Evolutionary conservation across 352 stramenopile genomes (phyloP).

Genomic region (Lagenidium sp.): DNA sequence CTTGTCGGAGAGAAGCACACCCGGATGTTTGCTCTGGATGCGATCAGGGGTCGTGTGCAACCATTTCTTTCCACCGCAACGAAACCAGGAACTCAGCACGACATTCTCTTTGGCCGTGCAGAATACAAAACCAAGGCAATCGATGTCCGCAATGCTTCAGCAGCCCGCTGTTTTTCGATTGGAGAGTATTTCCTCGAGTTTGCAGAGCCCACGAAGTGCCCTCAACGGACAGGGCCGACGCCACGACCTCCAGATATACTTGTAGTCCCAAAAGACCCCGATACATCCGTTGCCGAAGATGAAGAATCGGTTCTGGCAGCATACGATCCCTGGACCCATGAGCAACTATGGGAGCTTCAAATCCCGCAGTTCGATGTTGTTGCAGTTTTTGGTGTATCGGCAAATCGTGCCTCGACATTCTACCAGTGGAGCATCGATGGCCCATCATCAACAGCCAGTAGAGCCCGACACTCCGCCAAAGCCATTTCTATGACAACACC

Average conservation of each 20-base stretch:
- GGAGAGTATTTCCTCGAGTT: slow-evolving; percentile 83
- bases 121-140: slow-evolving; percentile 66
- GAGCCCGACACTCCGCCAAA: background rate
- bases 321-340: slow-evolving; percentile 60
- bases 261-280: slow-evolving; percentile 46
- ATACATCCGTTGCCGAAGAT: slow-evolving; percentile 27
- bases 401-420: slow-evolving; percentile 38
- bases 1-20: slow-evolving; percentile 70
- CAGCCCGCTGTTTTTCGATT: slow-evolving; percentile 66
- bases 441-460: slow-evolving; percentile 28
- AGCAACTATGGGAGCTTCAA: slow-evolving; percentile 69
- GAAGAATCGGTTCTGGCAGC: slow-evolving; percentile 61
- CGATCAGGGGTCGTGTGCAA: slow-evolving; percentile 43
- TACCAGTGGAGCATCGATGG: slow-evolving; percentile 68
- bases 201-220: slow-evolving; percentile 27
- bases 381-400: slow-evolving; percentile 54
- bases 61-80: slow-evolving; percentile 22
- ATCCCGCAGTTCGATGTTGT: slow-evolving; percentile 63
- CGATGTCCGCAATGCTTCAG: slow-evolving; percentile 45
- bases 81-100: slow-evolving; percentile 7
- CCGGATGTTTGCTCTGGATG: slow-evolving; percentile 66
- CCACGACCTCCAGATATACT: slow-evolving; percentile 33
- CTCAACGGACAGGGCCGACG: background rate
- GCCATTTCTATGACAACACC: background rate
- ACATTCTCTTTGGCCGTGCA: slow-evolving; percentile 61